Percentiles rank a stretch among this genome's conserved stretches.
Conservation (phyloP, 2,329 filamentous ascomycete species). For the Pestalotiopsis sp. region DNA sequence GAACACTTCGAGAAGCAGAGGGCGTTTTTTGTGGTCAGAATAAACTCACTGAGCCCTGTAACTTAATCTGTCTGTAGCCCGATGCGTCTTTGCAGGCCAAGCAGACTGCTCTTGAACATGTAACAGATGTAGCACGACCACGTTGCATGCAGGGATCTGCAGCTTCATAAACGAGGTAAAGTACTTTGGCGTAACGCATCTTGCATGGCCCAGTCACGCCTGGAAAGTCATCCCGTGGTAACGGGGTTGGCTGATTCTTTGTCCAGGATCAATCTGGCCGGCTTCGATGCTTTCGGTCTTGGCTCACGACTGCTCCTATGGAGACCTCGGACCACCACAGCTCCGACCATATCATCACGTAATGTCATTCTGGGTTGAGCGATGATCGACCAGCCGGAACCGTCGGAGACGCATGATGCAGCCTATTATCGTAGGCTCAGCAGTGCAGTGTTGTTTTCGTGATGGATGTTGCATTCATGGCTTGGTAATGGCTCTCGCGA, state of each 20-base stretch:
- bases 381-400: constrained; percentile 4
- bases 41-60: neutral
- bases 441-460: neutral
- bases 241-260: neutral
- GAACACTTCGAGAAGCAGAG: neutral
- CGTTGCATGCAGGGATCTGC: constrained; percentile 7
- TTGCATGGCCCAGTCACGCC: constrained; percentile 5
- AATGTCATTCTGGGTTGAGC: neutral
- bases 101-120: neutral
- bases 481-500: neutral
- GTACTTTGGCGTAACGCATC: neutral
- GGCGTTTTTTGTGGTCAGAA: neutral
- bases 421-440: neutral
- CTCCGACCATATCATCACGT: neutral
- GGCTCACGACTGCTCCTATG: neutral
- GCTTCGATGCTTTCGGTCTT: neutral
- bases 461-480: neutral
- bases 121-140: constrained; percentile 5
- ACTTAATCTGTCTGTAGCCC: neutral
- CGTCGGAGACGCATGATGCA: neutral
- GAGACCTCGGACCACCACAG: neutral
- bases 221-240: no score
- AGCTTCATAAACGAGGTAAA: neutral
- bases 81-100: neutral
- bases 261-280: neutral